phyloP scores from a whole-genome alignment of 2,329 filamentous ascomycete species.

The Botrytis deweyae region DNA sequence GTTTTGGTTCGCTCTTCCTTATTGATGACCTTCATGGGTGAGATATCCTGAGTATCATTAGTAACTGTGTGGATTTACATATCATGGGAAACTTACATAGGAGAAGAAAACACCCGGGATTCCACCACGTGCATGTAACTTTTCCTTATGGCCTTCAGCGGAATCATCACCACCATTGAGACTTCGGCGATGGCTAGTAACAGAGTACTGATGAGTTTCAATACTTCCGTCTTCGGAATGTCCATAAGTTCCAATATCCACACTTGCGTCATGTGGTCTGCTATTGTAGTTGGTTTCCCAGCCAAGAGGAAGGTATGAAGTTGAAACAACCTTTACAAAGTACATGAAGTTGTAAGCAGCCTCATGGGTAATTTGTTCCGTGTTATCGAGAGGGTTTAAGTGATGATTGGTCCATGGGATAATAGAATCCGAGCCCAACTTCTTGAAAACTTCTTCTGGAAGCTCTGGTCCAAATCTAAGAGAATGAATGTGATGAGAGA shows the following conservation, averaged over 20 bases:
- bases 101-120: conserved; percentile 99
- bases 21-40: conserved; percentile 99
- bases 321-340: conserved; percentile 97
- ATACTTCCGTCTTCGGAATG: conserved; percentile 72
- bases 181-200: conserved; percentile 93
- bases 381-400: conserved; percentile 83
- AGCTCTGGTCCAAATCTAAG: conserved; percentile 92
- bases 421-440: conserved; percentile 52
- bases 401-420: conserved; percentile 84
- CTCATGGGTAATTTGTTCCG: conserved; percentile 73
- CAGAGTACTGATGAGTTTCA: conserved; percentile 97
- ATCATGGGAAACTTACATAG: conserved; percentile 63
- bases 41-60: conserved; percentile 70
- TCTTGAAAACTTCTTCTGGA: conserved; percentile 66
- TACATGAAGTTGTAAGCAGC: conserved; percentile 97
- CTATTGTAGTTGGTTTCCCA: conserved; percentile 60
- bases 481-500: conserved; percentile 84
- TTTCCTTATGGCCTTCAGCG: conserved; percentile 86
- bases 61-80: background rate
- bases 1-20: conserved; percentile 86
- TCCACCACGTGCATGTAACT: conserved; percentile 82
- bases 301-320: conserved; percentile 88
- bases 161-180: conserved; percentile 79
- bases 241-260: conserved; percentile 68
- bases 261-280: conserved; percentile 49